A percentile compares a stretch with the other conserved stretches of the same genome.
phyloP scores from a whole-genome alignment of 768 basidiomycete genomes.

The Boletus sp. region DNA sequence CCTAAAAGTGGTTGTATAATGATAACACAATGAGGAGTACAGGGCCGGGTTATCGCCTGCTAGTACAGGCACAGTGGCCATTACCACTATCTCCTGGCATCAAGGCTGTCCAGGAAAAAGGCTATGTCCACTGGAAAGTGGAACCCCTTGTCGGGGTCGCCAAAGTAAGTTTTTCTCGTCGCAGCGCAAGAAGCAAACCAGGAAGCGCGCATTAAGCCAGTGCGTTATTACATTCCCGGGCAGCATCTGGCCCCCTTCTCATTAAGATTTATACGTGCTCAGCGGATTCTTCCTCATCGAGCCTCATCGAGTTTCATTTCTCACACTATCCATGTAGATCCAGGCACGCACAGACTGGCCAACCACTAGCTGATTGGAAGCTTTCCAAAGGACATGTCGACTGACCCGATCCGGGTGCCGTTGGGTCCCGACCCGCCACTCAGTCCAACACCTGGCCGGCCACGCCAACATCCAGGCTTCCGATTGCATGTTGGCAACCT shows the following conservation, averaged over 20 bases:
- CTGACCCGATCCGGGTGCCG: background rate
- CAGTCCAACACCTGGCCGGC: background rate
- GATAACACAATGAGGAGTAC: background rate
- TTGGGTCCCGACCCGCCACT: background rate
- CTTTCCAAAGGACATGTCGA: constrained; percentile 1
- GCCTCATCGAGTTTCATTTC: background rate
- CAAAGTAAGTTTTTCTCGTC: background rate
- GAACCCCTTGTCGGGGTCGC: background rate
- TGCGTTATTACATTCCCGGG: constrained; percentile 4
- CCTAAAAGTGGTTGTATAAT: background rate
- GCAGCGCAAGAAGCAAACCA: background rate
- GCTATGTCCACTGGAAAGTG: constrained; percentile 2
- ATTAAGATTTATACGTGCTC: background rate
- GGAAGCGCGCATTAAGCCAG: background rate
- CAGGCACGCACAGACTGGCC: background rate
- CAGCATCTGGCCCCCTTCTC: background rate
- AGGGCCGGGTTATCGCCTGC: background rate
- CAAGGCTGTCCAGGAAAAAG: background rate
- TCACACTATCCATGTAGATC: background rate
- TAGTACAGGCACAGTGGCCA: background rate
- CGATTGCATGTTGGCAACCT: background rate
- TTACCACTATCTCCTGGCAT: background rate
- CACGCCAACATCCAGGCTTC: background rate
- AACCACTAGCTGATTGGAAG: background rate
- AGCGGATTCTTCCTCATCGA: background rate